phyloP scores from a whole-genome alignment of 495 filamentous ascomycete genomes.

The Friedmanniomyces endolithicus region DNA sequence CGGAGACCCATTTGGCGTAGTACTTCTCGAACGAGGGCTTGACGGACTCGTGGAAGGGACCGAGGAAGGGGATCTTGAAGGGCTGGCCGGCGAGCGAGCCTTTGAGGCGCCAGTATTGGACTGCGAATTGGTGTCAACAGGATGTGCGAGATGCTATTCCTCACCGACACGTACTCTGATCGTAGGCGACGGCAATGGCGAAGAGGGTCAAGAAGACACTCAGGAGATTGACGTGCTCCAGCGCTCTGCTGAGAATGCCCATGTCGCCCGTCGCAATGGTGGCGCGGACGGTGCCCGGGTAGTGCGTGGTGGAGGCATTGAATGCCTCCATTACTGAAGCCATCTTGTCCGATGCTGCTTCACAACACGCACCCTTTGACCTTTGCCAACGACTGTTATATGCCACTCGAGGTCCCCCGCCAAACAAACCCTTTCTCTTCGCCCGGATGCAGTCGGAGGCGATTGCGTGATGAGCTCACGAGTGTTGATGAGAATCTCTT shows the following conservation, averaged over 20 bases:
- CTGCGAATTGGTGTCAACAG: conserved; percentile 7
- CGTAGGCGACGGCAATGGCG: conserved; percentile 60
- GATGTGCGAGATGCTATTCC: background rate
- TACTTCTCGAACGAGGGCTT: conserved; percentile 88
- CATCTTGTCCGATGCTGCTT: conserved; percentile 9
- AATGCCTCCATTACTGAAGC: conserved; percentile 18
- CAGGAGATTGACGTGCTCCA: conserved; percentile 49
- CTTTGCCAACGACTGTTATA: no score
- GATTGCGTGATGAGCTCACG: background rate
- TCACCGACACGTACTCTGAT: conserved; percentile 55
- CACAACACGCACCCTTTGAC: background rate
- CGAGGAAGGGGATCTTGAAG: conserved; percentile 88
- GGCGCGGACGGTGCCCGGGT: conserved; percentile 6
- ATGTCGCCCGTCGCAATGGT: conserved; percentile 4
- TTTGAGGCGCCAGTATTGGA: conserved; percentile 66
- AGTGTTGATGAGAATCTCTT: background rate
- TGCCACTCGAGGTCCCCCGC: background rate
- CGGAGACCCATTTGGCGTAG: conserved; percentile 81
- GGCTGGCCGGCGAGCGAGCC: conserved; percentile 70
- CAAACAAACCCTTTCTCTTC: background rate
- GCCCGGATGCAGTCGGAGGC: background rate
- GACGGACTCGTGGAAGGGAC: conserved; percentile 84
- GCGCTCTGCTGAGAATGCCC: conserved; percentile 24
- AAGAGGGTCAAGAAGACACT: conserved; percentile 54
- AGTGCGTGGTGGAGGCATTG: conserved; percentile 15